These are phyloP conservation scores for Fusarium napiforme DNA, from an alignment of 2,329 filamentous ascomycete genomes.

Conservation along the genomic window DNA sequence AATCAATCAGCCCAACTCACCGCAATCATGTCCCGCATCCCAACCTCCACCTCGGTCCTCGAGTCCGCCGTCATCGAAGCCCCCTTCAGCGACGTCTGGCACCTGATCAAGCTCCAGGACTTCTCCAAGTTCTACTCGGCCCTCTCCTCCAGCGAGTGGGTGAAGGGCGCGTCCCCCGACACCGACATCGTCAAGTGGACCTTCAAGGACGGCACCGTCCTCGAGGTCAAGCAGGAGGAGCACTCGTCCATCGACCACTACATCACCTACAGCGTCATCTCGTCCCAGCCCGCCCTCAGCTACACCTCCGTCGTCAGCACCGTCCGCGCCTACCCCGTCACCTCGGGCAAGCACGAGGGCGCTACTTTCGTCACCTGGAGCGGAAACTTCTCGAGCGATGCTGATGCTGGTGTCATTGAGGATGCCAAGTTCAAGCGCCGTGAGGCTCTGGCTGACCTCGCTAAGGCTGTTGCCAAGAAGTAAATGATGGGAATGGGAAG, in stretches of 20 bases:
- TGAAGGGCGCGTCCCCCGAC: slow-evolving; percentile 71
- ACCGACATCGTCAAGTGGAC: slow-evolving; percentile 76
- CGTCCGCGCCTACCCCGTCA: slow-evolving; percentile 72
- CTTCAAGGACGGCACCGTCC: slow-evolving; percentile 74
- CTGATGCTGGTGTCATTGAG: slow-evolving; percentile 76
- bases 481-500: slow-evolving; percentile 6
- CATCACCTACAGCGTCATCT: slow-evolving; percentile 80
- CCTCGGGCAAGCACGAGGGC: slow-evolving; percentile 71
- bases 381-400: slow-evolving; percentile 76
- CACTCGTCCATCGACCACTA: slow-evolving; percentile 80
- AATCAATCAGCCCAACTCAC: not conserved
- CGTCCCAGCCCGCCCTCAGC: slow-evolving; percentile 70
- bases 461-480: slow-evolving; percentile 56
- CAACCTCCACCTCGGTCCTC: slow-evolving; percentile 72
- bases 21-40: slow-evolving; percentile 57
- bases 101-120: slow-evolving; percentile 78
- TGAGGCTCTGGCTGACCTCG: slow-evolving; percentile 75
- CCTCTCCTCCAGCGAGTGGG: slow-evolving; percentile 68
- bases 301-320: slow-evolving; percentile 76
- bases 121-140: slow-evolving; percentile 75
- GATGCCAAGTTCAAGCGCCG: slow-evolving; percentile 82
- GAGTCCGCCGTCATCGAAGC: slow-evolving; percentile 76
- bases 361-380: slow-evolving; percentile 77
- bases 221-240: slow-evolving; percentile 81
- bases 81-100: slow-evolving; percentile 74